Percentiles rank a stretch among this genome's conserved stretches.
Evolutionary conservation across 225 moss, liverwort and hornwort species (phyloP).

Genomic region (Physcomitrellopsis africana): DNA sequence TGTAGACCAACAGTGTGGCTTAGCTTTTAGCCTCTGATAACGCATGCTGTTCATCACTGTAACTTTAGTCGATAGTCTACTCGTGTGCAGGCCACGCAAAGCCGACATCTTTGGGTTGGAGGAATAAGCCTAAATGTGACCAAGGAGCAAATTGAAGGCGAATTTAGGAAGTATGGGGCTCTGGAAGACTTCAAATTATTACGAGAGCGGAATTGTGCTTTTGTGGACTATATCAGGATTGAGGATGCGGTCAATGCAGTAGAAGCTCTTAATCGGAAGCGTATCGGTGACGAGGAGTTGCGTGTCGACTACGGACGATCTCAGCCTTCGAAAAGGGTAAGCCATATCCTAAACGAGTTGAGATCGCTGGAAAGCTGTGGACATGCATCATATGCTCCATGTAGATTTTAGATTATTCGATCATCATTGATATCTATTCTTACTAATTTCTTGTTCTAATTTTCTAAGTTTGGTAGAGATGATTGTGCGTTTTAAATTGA

Average conservation of each 20-base stretch:
- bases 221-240: slow-evolving; percentile 82
- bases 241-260: slow-evolving; percentile 91
- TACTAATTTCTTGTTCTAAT: too few species aligned
- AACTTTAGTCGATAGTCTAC: slow-evolving; percentile 24
- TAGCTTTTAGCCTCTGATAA: neutral
- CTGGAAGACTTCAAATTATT: slow-evolving; percentile 87
- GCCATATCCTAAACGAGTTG: slow-evolving; percentile 1
- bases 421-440: neutral
- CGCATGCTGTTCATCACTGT: slow-evolving; percentile 2
- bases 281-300: slow-evolving; percentile 86
- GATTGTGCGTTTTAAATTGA: slow-evolving; percentile 1
- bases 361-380: neutral
- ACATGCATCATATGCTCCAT: neutral
- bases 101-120: slow-evolving; percentile 97
- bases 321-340: slow-evolving; percentile 80
- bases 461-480: slow-evolving; percentile 3
- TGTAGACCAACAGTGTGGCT: neutral
- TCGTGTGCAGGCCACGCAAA: slow-evolving; percentile 75
- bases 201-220: slow-evolving; percentile 91
- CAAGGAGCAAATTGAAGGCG: slow-evolving; percentile 81
- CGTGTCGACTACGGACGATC: slow-evolving; percentile 96
- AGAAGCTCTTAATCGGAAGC: slow-evolving; percentile 77
- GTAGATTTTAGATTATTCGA: neutral
- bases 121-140: slow-evolving; percentile 76
- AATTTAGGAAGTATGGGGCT: slow-evolving; percentile 77